phyloP scores from a whole-genome alignment of 2,329 filamentous ascomycete genomes.

The Westerdykella aurantiaca region DNA sequence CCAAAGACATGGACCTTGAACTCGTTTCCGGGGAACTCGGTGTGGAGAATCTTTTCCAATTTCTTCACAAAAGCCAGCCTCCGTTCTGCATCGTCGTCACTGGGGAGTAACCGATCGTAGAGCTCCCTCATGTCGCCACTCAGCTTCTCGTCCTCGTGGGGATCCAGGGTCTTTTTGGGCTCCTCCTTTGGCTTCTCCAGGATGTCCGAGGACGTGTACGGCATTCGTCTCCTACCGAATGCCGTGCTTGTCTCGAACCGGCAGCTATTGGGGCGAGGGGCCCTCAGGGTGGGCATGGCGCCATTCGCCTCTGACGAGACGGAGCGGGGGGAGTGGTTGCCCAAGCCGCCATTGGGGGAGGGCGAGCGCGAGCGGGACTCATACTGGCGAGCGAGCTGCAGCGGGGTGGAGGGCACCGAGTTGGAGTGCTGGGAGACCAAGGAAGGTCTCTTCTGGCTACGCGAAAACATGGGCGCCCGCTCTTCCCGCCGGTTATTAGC shows the following conservation, averaged over 20 bases:
- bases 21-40: constrained; percentile 84
- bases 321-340: constrained; percentile 80
- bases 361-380: constrained; percentile 71
- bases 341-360: constrained; percentile 66
- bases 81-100: constrained; percentile 68
- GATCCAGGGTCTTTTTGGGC: constrained; percentile 51
- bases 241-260: constrained; percentile 84
- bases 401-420: constrained; percentile 89
- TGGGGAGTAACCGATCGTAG: constrained; percentile 80
- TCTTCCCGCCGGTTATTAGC: constrained; percentile 24
- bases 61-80: constrained; percentile 75
- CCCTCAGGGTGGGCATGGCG: constrained; percentile 60
- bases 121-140: constrained; percentile 78
- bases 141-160: constrained; percentile 48
- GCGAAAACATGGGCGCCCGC: constrained; percentile 11
- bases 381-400: constrained; percentile 79
- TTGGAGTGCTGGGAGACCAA: constrained; percentile 65
- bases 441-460: constrained; percentile 41
- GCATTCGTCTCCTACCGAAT: constrained; percentile 77
- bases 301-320: constrained; percentile 85
- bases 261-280: constrained; percentile 59
- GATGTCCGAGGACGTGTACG: constrained; percentile 83
- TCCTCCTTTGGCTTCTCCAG: constrained; percentile 64
- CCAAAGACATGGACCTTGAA: constrained; percentile 93
- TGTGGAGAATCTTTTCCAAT: constrained; percentile 79